Conservation (phyloP, 169 alveolate species). For the Plasmodium vinckei region DNA sequence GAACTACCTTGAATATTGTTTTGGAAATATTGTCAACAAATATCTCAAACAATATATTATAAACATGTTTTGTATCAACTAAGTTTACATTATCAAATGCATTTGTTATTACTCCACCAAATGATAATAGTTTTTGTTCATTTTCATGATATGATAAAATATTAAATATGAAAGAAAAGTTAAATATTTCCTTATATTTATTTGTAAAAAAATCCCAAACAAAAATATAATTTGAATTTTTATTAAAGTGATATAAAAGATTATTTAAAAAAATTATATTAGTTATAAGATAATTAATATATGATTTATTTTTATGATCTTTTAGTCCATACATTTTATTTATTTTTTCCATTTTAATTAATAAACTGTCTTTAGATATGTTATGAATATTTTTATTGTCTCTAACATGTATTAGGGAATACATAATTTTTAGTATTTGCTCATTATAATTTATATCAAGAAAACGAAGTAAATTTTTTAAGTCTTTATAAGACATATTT, state of each 20-base stretch:
- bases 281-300: constrained; percentile 19
- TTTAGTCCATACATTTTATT: constrained; percentile 29
- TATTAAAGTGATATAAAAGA: constrained; percentile 39
- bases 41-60: constrained; percentile 39
- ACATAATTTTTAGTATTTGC: constrained; percentile 5
- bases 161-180: constrained; percentile 34
- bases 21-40: constrained; percentile 46
- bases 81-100: neutral
- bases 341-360: constrained; percentile 23
- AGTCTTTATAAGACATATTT: constrained; percentile 21
- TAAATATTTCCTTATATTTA: constrained; percentile 21
- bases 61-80: constrained; percentile 2
- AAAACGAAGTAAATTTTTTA: constrained; percentile 24
- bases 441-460: constrained; percentile 46
- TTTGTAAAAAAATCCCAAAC: constrained; percentile 57
- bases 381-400: neutral
- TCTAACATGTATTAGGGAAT: constrained; percentile 3
- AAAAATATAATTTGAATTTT: constrained; percentile 13
- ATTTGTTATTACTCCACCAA: constrained; percentile 50
- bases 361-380: neutral
- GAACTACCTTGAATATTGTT: constrained; percentile 44
- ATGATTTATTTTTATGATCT: constrained; percentile 25
- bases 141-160: constrained; percentile 10
- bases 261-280: constrained; percentile 34
- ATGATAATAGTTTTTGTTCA: constrained; percentile 5